Base-by-base conservation (phyloP, 768 basidiomycete species). In the Suillus luteus region DNA sequence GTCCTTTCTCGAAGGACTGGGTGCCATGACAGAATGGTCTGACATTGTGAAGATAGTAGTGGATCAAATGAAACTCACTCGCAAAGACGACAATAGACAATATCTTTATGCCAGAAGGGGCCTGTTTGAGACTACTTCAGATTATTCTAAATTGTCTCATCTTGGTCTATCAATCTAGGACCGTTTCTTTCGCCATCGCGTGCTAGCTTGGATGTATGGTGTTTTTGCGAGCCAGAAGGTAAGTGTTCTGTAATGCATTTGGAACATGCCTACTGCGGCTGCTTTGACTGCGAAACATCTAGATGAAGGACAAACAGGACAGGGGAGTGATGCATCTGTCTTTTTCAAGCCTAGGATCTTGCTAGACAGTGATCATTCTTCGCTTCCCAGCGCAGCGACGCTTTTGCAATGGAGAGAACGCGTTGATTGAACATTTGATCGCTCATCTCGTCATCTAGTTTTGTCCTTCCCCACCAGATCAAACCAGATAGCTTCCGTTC, bases 11-110 rank as follows among this genome's bases (percentile, higher is more conserved):
- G 24, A 40, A 40, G 24, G 55, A 40, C 38, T 57, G 37, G 55
- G 37, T 14, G 96, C 96, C 2, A 99, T 99, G 96, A 90, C 91
- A 1, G 96, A 98, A 69, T 99, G 96, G 96, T 82, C 79, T 54
- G 95, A 98, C 57, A 92, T 99, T 40, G 91, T 93, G 24, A 74
- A 83, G 59, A 81, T 90, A 40, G 91, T 91, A 8, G 88, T 88
- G 6, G 82, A 87, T 58, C 73, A 65, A 48, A 90, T 88, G 71
- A 66, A 70, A 55, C 63, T 76, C 54, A 22, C 35, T 37, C 35
- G 35, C 54, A 55, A 55, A 35, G 54, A 37, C 6, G 8, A 37
- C 6, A 55, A 55, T 37, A n/a, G 4, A 55, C 35, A 35, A 12
- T 17, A 3, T 2, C 4, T 31, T 17, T 1, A 27, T 51, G 15